A percentile compares a stretch with the other conserved stretches of the same genome.
Evolutionary conservation across 768 basidiomycete genomes (phyloP).

Genomic region (Pilatotrama ljubarskyi): DNA sequence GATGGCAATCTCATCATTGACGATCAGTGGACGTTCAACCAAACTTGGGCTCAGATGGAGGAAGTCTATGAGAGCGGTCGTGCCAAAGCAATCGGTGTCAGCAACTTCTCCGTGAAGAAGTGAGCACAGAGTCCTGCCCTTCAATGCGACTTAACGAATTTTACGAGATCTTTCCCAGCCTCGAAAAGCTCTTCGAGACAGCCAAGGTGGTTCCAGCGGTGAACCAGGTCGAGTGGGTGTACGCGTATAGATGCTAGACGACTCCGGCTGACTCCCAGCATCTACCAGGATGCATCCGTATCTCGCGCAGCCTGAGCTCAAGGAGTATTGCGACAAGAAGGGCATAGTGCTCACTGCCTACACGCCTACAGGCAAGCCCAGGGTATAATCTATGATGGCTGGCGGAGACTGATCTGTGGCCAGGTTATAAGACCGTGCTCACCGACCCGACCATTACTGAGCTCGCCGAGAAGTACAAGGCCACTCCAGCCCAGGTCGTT

Average conservation of each 20-base stretch:
- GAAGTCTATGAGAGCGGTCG: constrained; percentile 47
- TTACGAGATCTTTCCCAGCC: no score
- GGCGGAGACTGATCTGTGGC: neutral
- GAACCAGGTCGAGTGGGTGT: constrained; percentile 37
- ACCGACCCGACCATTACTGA: constrained; percentile 45
- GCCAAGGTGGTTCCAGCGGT: constrained; percentile 37
- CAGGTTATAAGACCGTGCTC: constrained; percentile 46
- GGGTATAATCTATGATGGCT: neutral
- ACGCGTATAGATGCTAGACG: neutral
- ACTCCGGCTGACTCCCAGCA: neutral
- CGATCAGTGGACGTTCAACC: constrained; percentile 31
- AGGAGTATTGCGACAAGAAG: constrained; percentile 48
- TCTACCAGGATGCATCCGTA: constrained; percentile 47
- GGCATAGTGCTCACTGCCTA: constrained; percentile 53
- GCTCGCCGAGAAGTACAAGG: constrained; percentile 50
- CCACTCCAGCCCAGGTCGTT: constrained; percentile 47
- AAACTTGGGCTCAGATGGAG: constrained; percentile 54
- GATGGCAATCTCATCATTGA: constrained; percentile 37
- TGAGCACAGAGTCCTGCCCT: constrained; percentile 32
- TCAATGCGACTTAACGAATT: no score
- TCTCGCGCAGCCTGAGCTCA: constrained; percentile 48
- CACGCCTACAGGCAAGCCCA: constrained; percentile 42
- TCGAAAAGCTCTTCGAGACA: constrained; percentile 31
- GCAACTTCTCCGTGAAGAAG: constrained; percentile 62
- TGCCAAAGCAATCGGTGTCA: constrained; percentile 55